Conservation (phyloP, 208 protist genomes). For the Acanthamoeba sp. region DNA sequence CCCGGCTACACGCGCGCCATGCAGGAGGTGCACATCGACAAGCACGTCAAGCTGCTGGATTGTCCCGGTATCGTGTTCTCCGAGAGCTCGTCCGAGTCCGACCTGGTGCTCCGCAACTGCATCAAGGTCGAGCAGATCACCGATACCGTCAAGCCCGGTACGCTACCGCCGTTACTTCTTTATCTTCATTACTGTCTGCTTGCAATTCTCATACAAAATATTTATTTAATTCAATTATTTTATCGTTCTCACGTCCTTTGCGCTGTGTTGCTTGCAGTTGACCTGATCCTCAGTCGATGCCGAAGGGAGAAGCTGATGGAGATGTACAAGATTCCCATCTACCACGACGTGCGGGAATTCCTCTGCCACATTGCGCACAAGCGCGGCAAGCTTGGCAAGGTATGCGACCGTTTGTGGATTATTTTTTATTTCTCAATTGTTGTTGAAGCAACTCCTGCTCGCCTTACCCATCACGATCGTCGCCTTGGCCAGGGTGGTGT, state of each 20-base stretch:
- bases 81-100: slow-evolving; percentile 87
- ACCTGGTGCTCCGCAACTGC: slow-evolving; percentile 96
- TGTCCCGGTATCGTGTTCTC: slow-evolving; percentile 97
- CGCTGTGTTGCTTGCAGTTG: slow-evolving; percentile 86
- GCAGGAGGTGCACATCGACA: slow-evolving; percentile 95
- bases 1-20: slow-evolving; percentile 94
- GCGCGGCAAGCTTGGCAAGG: slow-evolving; percentile 82
- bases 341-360: slow-evolving; percentile 79
- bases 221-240: too few species aligned
- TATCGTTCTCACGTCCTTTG: neutral
- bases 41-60: slow-evolving; percentile 97
- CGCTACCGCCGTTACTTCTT: too few species aligned
- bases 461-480: too few species aligned
- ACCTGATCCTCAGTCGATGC: slow-evolving; percentile 93
- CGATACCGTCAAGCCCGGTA: slow-evolving; percentile 91
- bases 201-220: too few species aligned
- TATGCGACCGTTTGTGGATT: neutral
- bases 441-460: too few species aligned
- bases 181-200: too few species aligned
- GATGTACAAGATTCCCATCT: slow-evolving; percentile 85
- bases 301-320: slow-evolving; percentile 79
- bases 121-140: slow-evolving; percentile 95
- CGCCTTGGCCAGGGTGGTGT: slow-evolving; percentile 93
- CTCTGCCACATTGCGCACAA: slow-evolving; percentile 81
- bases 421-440: neutral